A percentile compares a stretch with the other conserved stretches of the same genome.
Evolutionary conservation across 345 rosid species (phyloP).

Genomic region (Euphorbia lathyris): DNA sequence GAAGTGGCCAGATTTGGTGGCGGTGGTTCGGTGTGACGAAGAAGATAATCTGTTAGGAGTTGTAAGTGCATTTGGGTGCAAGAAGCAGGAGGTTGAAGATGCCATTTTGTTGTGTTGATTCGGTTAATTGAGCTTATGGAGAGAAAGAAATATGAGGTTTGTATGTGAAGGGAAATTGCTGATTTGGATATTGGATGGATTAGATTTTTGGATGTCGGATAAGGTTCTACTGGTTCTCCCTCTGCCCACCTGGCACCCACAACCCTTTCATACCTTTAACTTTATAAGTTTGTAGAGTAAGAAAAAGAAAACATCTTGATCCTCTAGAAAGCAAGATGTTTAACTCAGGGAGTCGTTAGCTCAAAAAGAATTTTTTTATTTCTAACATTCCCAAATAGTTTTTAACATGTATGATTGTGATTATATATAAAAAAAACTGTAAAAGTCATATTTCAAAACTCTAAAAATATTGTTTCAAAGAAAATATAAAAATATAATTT

Average conservation of each 20-base stretch:
- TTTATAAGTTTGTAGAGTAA: no score
- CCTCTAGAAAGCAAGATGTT: no score
- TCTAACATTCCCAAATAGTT: no score
- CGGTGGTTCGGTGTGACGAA: conserved; percentile 32
- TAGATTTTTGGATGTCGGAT: conserved; percentile 47
- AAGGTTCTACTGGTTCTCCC: conserved; percentile 42
- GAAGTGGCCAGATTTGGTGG: conserved; percentile 48
- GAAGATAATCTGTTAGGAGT: conserved; percentile 40
- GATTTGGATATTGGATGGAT: conserved; percentile 49
- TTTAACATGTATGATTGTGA: no score
- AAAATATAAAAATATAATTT: no score
- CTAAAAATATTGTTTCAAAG: no score
- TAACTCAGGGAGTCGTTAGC: no score
- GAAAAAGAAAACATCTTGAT: no score
- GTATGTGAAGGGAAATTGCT: conserved; percentile 40
- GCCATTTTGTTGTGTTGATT: conserved; percentile 42
- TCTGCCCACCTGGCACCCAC: conserved; percentile 38
- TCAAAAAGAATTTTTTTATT: no score
- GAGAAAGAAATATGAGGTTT: background rate
- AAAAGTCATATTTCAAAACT: no score
- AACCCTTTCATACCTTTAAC: no score
- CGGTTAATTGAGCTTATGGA: background rate
- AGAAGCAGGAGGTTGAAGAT: conserved; percentile 54
- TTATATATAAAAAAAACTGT: no score
- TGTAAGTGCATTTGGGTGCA: conserved; percentile 59